These are phyloP conservation scores for Geotrichum macrosporum DNA, from an alignment of 1,139 yeast species.

Conservation along the genomic window DNA sequence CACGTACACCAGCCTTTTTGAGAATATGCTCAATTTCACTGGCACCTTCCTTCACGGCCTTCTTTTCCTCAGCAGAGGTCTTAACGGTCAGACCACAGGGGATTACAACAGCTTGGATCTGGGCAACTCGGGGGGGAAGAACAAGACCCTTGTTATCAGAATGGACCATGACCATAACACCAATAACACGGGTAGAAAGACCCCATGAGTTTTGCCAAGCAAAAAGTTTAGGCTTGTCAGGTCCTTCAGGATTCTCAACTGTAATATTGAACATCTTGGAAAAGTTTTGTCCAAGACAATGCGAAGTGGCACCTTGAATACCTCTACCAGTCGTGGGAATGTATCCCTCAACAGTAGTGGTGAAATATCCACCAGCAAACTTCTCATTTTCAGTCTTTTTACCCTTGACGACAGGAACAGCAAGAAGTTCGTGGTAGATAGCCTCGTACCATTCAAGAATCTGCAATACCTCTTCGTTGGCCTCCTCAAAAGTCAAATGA, in stretches of 20 bases:
- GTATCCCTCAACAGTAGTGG: slow-evolving; percentile 95
- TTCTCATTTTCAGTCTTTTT: slow-evolving; percentile 94
- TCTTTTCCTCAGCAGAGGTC: slow-evolving; percentile 71
- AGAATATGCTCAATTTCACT: slow-evolving; percentile 59
- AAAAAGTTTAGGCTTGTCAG: slow-evolving; percentile 73
- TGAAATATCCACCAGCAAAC: slow-evolving; percentile 95
- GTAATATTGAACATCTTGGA: slow-evolving; percentile 96
- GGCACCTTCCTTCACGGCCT: slow-evolving; percentile 65
- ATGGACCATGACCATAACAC: slow-evolving; percentile 99
- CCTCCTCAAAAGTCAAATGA: slow-evolving; percentile 75
- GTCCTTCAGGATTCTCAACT: slow-evolving; percentile 83
- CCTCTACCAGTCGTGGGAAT: slow-evolving; percentile 99
- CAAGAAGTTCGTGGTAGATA: slow-evolving; percentile 84
- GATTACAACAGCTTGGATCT: slow-evolving; percentile 81
- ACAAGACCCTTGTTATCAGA: slow-evolving; percentile 98
- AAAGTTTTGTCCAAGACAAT: slow-evolving; percentile 95
- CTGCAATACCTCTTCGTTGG: slow-evolving; percentile 76
- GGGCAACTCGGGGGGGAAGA: slow-evolving; percentile 95
- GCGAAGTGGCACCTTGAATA: slow-evolving; percentile 98
- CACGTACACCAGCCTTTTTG: slow-evolving; percentile 53
- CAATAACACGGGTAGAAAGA: slow-evolving; percentile 94
- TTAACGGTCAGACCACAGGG: slow-evolving; percentile 94
- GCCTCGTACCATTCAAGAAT: slow-evolving; percentile 82
- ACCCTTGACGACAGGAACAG: slow-evolving; percentile 97
- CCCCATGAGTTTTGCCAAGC: slow-evolving; percentile 99